Evolutionary conservation across 768 basidiomycete species (phyloP).

Genomic region (Auriscalpium orientale): DNA sequence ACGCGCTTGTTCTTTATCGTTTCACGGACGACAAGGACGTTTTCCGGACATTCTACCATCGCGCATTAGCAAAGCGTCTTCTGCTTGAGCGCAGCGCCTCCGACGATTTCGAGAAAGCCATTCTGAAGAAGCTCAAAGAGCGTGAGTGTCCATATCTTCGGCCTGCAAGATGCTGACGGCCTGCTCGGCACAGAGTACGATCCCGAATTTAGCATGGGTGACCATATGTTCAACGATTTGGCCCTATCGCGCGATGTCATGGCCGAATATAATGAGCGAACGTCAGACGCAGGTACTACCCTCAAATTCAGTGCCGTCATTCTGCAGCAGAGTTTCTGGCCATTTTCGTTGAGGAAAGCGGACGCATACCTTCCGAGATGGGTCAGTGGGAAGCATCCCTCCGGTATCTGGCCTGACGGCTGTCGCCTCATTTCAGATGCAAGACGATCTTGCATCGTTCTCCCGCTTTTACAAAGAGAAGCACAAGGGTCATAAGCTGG

Average conservation of each 20-base stretch:
- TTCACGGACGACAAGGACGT: conserved; percentile 92
- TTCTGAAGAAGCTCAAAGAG: conserved; percentile 82
- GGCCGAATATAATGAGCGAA: conserved; percentile 48
- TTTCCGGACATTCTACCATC: conserved; percentile 88
- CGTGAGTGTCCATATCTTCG: conserved; percentile 26
- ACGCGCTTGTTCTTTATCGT: conserved; percentile 66
- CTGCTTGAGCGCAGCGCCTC: conserved; percentile 80
- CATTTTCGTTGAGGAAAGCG: conserved; percentile 50
- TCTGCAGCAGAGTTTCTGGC: conserved; percentile 86
- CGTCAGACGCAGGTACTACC: conserved; percentile 21
- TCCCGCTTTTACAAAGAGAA: conserved; percentile 66
- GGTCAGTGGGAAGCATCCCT: conserved; percentile 28
- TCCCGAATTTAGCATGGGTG: conserved; percentile 89
- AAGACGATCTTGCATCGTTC: conserved; percentile 57
- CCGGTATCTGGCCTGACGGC: not conserved
- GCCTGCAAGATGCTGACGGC: not conserved
- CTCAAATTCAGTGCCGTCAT: conserved; percentile 68
- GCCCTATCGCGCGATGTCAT: conserved; percentile 69
- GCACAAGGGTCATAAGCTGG: conserved; percentile 68
- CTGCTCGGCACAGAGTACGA: conserved; percentile 63
- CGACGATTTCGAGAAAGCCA: conserved; percentile 77
- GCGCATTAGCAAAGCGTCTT: conserved; percentile 79
- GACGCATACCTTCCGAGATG: conserved; percentile 45
- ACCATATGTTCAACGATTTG: conserved; percentile 93
- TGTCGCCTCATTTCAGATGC: conserved; percentile 49